These are phyloP conservation scores for Pleoardoris graminearum DNA, from an alignment of 2,329 filamentous ascomycete species.

Conservation along the genomic window DNA sequence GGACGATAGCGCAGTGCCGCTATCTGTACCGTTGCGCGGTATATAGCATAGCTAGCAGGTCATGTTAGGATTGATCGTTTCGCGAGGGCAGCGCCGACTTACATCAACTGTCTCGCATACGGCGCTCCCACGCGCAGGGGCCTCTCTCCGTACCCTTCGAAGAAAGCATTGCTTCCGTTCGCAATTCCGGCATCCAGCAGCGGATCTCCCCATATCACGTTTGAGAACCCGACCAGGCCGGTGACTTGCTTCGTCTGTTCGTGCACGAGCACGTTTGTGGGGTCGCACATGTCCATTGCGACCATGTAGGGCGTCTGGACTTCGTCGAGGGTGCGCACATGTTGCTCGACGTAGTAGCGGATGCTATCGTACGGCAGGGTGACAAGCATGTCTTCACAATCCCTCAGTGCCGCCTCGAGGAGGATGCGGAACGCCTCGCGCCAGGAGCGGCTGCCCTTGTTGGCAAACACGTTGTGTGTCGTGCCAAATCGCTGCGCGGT, in stretches of 20 bases:
- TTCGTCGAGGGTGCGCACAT: conserved; percentile 53
- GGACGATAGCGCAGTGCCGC: conserved; percentile 52
- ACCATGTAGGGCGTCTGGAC: conserved; percentile 58
- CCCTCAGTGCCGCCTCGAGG: conserved; percentile 58
- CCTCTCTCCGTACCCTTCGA: conserved; percentile 48
- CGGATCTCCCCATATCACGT: conserved; percentile 60
- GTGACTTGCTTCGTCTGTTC: conserved; percentile 52
- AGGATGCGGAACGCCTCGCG: conserved; percentile 56
- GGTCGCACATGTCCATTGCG: conserved; percentile 53
- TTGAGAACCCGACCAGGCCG: conserved; percentile 58
- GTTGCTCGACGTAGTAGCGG: conserved; percentile 52
- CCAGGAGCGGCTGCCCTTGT: conserved; percentile 56
- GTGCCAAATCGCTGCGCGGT: conserved; percentile 56
- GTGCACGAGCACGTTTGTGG: conserved; percentile 57
- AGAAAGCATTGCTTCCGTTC: conserved; percentile 46
- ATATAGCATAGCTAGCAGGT: conserved; percentile 50
- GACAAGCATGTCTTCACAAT: conserved; percentile 63
- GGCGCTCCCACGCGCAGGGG: conserved; percentile 37
- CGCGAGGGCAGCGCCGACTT: conserved; percentile 24
- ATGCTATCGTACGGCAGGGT: conserved; percentile 60
- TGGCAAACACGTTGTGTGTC: conserved; percentile 51
- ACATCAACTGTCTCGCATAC: conserved; percentile 48
- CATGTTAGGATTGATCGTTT: conserved; percentile 14
- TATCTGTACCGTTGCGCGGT: conserved; percentile 49
- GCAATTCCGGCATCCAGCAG: conserved; percentile 55